These are phyloP conservation scores for Hyparrhenia diplandra DNA, from an alignment of 176 grass and related monocot genomes.

Conservation along the genomic window DNA sequence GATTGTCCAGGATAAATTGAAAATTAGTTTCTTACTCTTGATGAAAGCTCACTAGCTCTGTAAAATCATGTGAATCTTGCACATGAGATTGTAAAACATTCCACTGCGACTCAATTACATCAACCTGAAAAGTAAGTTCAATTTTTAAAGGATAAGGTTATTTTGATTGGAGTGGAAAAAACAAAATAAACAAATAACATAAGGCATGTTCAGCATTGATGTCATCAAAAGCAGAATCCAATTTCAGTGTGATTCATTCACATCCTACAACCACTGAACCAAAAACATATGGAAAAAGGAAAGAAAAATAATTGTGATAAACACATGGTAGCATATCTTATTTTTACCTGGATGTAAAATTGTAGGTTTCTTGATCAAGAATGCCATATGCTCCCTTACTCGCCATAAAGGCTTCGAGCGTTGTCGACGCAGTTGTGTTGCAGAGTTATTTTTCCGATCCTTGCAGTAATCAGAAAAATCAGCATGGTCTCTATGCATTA, in stretches of 20 bases:
- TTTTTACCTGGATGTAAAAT: constrained; percentile 91
- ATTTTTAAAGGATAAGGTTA: not conserved
- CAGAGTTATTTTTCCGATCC: constrained; percentile 60
- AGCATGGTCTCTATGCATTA: constrained; percentile 96
- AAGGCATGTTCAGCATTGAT: not conserved
- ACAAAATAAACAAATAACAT: not conserved
- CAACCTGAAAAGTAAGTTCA: constrained; percentile 53
- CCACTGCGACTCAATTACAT: constrained; percentile 99
- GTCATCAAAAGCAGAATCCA: not conserved
- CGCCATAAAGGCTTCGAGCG: constrained; percentile 88
- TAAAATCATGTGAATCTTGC: constrained; percentile 99
- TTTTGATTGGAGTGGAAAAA: not conserved
- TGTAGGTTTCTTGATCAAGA: constrained; percentile 98
- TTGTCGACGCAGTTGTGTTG: constrained; percentile 47
- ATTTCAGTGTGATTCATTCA: not conserved
- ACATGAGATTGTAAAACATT: constrained; percentile 93
- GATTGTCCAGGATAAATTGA: not conserved
- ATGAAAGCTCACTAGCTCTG: constrained; percentile 93
- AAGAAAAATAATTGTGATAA: not conserved
- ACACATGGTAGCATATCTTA: not conserved
- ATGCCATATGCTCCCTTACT: constrained; percentile 98
- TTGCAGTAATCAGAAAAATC: constrained; percentile 88
- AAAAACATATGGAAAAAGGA: not conserved
- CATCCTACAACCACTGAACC: not conserved
- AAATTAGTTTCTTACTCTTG: constrained; percentile 68